Evolutionary conservation across 2,329 filamentous ascomycete species (phyloP).

Genomic region (Fusarium gaditjirri): DNA sequence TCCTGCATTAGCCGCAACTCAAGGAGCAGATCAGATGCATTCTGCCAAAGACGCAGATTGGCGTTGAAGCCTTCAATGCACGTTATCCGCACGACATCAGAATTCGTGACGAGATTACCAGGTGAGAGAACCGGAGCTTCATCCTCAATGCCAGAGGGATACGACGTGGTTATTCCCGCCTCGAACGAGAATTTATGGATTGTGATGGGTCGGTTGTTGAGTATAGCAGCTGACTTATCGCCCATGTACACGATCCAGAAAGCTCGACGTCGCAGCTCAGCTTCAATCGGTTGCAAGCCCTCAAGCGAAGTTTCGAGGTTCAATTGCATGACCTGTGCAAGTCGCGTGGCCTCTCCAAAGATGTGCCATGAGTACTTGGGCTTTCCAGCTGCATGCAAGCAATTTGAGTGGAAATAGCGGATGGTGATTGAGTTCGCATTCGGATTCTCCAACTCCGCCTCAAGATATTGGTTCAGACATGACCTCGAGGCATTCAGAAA

Average conservation of each 20-base stretch:
- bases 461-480: constrained; percentile 53
- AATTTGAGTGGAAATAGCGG: constrained; percentile 59
- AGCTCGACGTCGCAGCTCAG: constrained; percentile 49
- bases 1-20: constrained; percentile 50
- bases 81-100: constrained; percentile 35
- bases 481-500: constrained; percentile 54
- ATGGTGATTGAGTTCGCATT: constrained; percentile 56
- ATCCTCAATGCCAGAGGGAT: constrained; percentile 48
- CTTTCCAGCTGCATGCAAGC: constrained; percentile 55
- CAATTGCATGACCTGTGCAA: constrained; percentile 56
- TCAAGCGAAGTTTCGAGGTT: constrained; percentile 53
- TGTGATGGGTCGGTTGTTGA: constrained; percentile 56
- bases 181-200: constrained; percentile 57
- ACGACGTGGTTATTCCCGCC: constrained; percentile 51
- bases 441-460: constrained; percentile 55
- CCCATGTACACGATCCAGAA: constrained; percentile 56
- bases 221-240: constrained; percentile 53
- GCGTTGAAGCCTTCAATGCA: constrained; percentile 56
- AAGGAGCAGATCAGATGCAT: constrained; percentile 52
- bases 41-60: constrained; percentile 54
- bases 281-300: constrained; percentile 51
- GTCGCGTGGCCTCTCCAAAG: constrained; percentile 55
- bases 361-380: constrained; percentile 58
- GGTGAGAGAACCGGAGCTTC: constrained; percentile 31
- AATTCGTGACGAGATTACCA: constrained; percentile 10